A percentile compares a stretch with the other conserved stretches of the same genome.
phyloP scores from a whole-genome alignment of 1,284 basidiomycete genomes.

The Ganoderma resinaceum region DNA sequence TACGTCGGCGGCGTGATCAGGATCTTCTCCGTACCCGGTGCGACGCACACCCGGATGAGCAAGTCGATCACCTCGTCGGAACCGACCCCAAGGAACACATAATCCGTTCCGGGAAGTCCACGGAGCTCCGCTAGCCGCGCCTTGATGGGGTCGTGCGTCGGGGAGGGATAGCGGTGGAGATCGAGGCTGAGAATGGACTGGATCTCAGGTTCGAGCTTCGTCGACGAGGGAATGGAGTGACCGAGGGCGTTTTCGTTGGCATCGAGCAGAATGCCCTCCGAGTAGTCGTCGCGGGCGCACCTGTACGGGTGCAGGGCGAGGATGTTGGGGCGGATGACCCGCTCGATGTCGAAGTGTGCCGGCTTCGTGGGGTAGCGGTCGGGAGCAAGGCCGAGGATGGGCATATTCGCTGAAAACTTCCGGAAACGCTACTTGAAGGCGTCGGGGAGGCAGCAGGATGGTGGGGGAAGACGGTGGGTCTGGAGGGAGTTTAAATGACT shows the following conservation, averaged over 20 bases:
- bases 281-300: constrained; percentile 97
- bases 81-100: constrained; percentile 95
- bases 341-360: constrained; percentile 82
- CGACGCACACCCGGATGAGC: constrained; percentile 89
- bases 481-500: constrained; percentile 19
- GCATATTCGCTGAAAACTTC: constrained; percentile 41
- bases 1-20: constrained; percentile 95
- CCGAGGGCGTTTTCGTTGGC: constrained; percentile 98
- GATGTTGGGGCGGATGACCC: constrained; percentile 93
- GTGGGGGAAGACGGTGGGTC: constrained; percentile 4
- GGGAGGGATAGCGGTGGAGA: constrained; percentile 89
- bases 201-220: constrained; percentile 40
- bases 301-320: constrained; percentile 92
- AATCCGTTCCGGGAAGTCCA: constrained; percentile 66
- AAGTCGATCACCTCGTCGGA: constrained; percentile 98
- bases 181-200: constrained; percentile 53
- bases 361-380: constrained; percentile 59
- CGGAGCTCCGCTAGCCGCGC: constrained; percentile 76
- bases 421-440: background rate
- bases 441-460: background rate
- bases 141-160: constrained; percentile 85
- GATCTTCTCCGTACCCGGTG: constrained; percentile 83
- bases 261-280: constrained; percentile 92
- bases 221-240: constrained; percentile 69
- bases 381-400: constrained; percentile 52